Evolutionary conservation across 176 grass and related monocot genomes (phyloP).

Genomic region (Thinopyrum elongatum): DNA sequence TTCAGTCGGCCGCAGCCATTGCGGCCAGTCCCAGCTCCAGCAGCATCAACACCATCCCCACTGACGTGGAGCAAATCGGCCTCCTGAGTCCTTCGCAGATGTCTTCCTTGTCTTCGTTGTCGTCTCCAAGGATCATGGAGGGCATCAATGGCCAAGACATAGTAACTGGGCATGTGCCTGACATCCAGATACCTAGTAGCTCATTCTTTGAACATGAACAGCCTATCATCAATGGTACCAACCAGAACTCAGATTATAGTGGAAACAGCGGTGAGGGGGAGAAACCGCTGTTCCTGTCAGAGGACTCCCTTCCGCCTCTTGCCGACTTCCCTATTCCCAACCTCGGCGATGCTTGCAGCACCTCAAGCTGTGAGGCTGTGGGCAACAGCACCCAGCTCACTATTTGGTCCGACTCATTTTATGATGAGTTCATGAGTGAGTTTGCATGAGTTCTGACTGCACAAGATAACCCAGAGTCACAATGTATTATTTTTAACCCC

Average conservation of each 20-base stretch:
- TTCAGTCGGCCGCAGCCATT: conserved; percentile 44
- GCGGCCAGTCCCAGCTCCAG: conserved; percentile 37
- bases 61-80: conserved; percentile 57
- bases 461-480: background rate
- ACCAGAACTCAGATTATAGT: conserved; percentile 29
- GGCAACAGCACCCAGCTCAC: conserved; percentile 51
- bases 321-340: conserved; percentile 64
- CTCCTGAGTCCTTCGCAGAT: conserved; percentile 59
- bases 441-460: conserved; percentile 50
- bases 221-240: conserved; percentile 30
- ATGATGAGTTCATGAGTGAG: conserved; percentile 63
- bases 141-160: conserved; percentile 35
- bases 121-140: conserved; percentile 37
- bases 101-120: conserved; percentile 52
- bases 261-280: conserved; percentile 35
- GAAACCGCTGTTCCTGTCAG: conserved; percentile 44
- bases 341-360: conserved; percentile 60
- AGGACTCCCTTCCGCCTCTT: conserved; percentile 70
- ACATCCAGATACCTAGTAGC: conserved; percentile 53
- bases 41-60: conserved; percentile 35
- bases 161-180: conserved; percentile 23
- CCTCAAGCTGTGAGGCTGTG: conserved; percentile 65
- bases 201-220: conserved; percentile 44
- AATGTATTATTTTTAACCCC: no score
- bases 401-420: conserved; percentile 58